Evolutionary conservation across 1,284 basidiomycete species (phyloP), one percentile per base, ranked within the genome.

Genomic region (Ganoderma meredithae): DNA sequence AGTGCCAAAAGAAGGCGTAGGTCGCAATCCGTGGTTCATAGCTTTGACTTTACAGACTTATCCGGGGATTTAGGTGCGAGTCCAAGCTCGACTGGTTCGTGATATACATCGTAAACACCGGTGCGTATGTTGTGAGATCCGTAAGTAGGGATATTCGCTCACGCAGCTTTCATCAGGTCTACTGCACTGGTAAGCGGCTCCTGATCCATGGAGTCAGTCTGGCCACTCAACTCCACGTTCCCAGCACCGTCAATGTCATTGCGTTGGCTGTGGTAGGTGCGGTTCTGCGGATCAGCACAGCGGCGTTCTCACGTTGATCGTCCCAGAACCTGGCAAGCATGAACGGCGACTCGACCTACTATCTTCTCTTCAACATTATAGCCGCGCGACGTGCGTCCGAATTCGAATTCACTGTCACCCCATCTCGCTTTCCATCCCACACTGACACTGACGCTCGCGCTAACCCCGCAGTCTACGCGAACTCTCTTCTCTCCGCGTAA

Each of bases 401-500:
- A 31, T 31, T 36, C 36, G 36, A 36, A 36, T 36, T 36, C 33
- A 5, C 31, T 58, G 31, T 22, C 33, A n/a, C 55, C 19, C 31
- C 33, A 33, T n/a, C 10, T 36, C 55, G 33, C 22, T 9, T 55
- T 58, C 55, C 31, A 58, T 58, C 52, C 25, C 52, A 8, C 13
- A 12, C 39, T 40, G 22, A 59, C 56, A 17, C 31, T 36, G 1
- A 36, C 31, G 13, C 12, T 22, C 56, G 17, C 56, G 15, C 58
- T 60, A 40, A 60, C 39, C 7, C 58, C 39, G 58, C 58, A 60
- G 58, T 60, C 39, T 60, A 60, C 39, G 58, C 39, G 39, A 60
- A 60, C 39, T 60, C 58, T 5, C 58, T 60, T 7, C 58, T 60
- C n/a, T n/a, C 39, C 58, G 58, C 58, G 58, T 40, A 60, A 60